phyloP scores from a whole-genome alignment of 495 filamentous ascomycete genomes.

The Parachaetomium inaequale region DNA sequence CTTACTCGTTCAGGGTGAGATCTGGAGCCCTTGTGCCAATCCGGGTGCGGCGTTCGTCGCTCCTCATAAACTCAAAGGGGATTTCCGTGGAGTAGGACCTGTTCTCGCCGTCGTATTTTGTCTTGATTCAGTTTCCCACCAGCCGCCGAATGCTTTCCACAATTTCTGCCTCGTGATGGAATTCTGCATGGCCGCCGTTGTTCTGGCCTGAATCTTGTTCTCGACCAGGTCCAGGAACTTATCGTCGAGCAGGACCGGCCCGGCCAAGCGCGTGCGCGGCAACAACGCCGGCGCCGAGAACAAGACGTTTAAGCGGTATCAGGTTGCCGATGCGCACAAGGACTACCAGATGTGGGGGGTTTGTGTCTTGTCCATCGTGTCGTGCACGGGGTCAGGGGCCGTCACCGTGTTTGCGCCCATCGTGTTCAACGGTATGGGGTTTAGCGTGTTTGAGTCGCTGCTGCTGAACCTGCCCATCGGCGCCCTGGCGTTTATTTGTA shows the following conservation, averaged over 20 bases:
- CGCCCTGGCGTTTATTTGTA: slow-evolving; percentile 4
- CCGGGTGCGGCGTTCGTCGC: too few species aligned
- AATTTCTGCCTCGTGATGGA: too few species aligned
- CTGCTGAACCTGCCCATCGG: slow-evolving; percentile 15
- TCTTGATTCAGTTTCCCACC: too few species aligned
- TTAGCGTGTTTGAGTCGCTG: slow-evolving; percentile 10
- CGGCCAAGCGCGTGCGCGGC: slow-evolving; percentile 11
- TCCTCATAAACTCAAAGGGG: too few species aligned
- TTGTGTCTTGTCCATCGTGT: slow-evolving; percentile 4
- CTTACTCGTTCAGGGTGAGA: too few species aligned
- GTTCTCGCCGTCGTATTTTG: too few species aligned
- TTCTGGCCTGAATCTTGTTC: too few species aligned
- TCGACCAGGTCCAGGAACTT: slow-evolving; percentile 9
- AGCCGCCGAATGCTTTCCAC: too few species aligned
- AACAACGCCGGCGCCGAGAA: slow-evolving; percentile 12
- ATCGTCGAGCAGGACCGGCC: slow-evolving; percentile 9
- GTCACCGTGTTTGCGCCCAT: slow-evolving; percentile 12
- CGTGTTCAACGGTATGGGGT: slow-evolving; percentile 16
- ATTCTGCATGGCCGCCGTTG: too few species aligned
- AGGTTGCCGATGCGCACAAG: slow-evolving; percentile 2
- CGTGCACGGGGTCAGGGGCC: slow-evolving; percentile 6
- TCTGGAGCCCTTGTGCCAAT: too few species aligned
- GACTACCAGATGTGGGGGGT: slow-evolving; percentile 14
- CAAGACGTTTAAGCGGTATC: slow-evolving; percentile 13
- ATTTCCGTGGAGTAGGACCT: too few species aligned